Evolutionary conservation across 2,329 filamentous ascomycete species (phyloP).

Genomic region (Penicillium sp.): DNA sequence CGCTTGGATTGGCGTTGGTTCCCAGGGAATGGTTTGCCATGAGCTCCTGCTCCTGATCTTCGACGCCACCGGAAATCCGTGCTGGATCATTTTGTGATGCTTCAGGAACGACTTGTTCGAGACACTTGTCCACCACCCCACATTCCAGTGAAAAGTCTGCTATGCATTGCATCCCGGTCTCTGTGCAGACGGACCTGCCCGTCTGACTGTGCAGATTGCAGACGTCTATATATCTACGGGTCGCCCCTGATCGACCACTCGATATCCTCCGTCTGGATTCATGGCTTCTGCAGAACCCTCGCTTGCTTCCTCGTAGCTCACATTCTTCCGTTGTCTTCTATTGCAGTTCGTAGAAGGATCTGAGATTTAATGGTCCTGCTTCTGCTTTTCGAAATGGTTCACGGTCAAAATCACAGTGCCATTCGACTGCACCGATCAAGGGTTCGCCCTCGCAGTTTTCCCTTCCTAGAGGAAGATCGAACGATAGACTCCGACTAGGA

Average conservation of each 20-base stretch:
- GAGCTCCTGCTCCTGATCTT: too few species aligned
- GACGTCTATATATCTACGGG: slow-evolving; percentile 17
- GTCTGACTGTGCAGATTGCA: slow-evolving; percentile 7
- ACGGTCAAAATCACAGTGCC: background rate
- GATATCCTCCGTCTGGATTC: slow-evolving; percentile 1
- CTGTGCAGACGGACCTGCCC: slow-evolving; percentile 8
- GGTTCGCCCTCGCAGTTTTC: slow-evolving; percentile 7
- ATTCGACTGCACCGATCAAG: background rate
- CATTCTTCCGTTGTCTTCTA: slow-evolving; percentile 14
- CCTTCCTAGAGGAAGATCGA: slow-evolving; percentile 1
- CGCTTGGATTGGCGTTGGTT: too few species aligned
- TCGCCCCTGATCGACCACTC: slow-evolving; percentile 18
- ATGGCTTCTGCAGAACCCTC: slow-evolving; percentile 15
- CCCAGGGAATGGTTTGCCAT: too few species aligned
- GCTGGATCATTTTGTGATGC: too few species aligned
- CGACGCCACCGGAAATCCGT: too few species aligned
- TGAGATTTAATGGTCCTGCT: too few species aligned
- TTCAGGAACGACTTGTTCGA: slow-evolving; percentile 1
- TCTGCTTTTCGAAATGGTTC: too few species aligned
- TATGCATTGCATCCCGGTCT: slow-evolving; percentile 21
- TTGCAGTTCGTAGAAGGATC: too few species aligned
- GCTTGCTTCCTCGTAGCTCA: slow-evolving; percentile 13
- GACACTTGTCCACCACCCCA: slow-evolving; percentile 11
- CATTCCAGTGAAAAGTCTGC: slow-evolving; percentile 24
- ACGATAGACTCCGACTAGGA: background rate